Base-by-base conservation (phyloP, 1,284 basidiomycete genomes). In the Peniophora sp. region DNA sequence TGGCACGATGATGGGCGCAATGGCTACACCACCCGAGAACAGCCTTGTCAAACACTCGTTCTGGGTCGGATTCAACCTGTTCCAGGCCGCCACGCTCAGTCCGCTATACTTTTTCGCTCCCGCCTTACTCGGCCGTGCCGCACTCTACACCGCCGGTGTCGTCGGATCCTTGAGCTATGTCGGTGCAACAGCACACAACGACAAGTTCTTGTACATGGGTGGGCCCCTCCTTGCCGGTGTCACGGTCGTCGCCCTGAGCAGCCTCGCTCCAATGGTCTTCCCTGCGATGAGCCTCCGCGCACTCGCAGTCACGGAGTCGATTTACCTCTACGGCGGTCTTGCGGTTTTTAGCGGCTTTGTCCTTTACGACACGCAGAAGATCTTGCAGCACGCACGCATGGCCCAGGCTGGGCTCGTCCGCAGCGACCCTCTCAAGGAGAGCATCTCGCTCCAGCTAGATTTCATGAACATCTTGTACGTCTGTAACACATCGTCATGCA, bases 331-430 rank as follows among this genome's bases (percentile, higher is more conserved):
- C 55, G 91, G 91, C 49, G 91, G 92, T 53, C 75, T 95, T 35
- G 92, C 88, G 23, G 86, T 96, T 3, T 95, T 96, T 62, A 73
- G 85, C 51, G 91, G 86, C 32, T 91, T 94, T 59, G 85, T 93
- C 15, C 80, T 95, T 27, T 95, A 83, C 61, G 92, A 95, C 64
- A 91, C 85, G 23, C 87, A 88, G 64, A 89, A 92, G 65, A 89
- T 95, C 49, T 65, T 95, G 50, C 74, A 81, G 36, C 82, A 92
- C 58, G 92, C 85, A 22, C 78, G 87, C 36, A 63, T 88, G 65
- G 85, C 81, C 17, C 81, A 91, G 60, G 69, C 72, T 52, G 91
- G 92, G 47, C 58, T 69, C 39, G 78, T 88, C 58, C 72, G 76
- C 46, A 71, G 76, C 17, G 92, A 96, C 65, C 84, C 92, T 6